Base-by-base conservation (phyloP, 768 basidiomycete species). In the Trametes elegans region DNA sequence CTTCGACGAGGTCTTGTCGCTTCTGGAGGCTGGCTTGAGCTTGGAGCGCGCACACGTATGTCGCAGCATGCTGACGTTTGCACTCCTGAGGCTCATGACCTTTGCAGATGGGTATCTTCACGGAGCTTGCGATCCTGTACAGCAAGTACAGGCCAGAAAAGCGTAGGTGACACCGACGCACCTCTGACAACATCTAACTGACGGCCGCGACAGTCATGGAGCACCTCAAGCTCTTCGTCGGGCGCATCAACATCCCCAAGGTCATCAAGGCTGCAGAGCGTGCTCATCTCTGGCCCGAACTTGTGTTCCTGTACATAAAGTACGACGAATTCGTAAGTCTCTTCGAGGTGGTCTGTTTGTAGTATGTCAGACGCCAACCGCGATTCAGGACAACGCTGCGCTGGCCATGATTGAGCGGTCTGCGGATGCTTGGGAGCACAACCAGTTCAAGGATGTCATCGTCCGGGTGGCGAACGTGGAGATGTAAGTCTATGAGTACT, bases 381-480 rank as follows among this genome's bases (percentile, higher is more conserved):
- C 19, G 7, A 5, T 21, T 14, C 35, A 93, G 84, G 97, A 98
- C 70, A 98, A 99, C 66, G 96, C 97, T 28, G 92, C 96, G 32
- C 78, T 98, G 62, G 93, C 94, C 4, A 99, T 98, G 95, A 98
- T 98, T 70, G 97, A 99, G 70, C 88, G 95, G 18, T 91, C 97
- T 2, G 83, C 92, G n/a, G 93, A 97, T 71, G 93, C 94, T 44
- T 99, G 95, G 95, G 97, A 99, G 53, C 97, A 99, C 75, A 95
- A 93, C 66, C 96, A 98, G 71, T 99, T 99, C 86, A 98, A 98
- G 80, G 97, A 98, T 63, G 87, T 97, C 53, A 82, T 97, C 51
- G 91, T 98, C 66, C 90, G 95, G 56, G 95, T 90, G 19, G 96
- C 97, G 43, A 99, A 99, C 66, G 83, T 98, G 58, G 97, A 99